A percentile compares a stretch with the other conserved stretches of the same genome.
Conservation (phyloP, 2,329 filamentous ascomycete genomes). For the Tolypocladium amazonense region DNA sequence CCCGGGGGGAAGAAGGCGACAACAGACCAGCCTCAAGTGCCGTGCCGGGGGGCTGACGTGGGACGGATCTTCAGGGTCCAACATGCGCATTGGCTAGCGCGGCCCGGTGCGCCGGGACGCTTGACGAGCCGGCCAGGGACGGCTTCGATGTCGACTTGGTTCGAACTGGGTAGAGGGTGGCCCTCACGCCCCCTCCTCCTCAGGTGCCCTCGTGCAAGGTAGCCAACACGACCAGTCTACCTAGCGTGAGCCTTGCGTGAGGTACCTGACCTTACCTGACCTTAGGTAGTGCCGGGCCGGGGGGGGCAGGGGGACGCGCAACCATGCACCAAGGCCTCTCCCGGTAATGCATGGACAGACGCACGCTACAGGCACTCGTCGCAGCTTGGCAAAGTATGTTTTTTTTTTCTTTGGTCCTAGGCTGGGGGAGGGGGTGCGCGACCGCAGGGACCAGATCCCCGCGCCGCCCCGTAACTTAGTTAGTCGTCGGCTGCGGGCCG, state of each 20-base stretch:
- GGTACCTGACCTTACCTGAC: too few relatives aligned
- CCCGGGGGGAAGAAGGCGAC: too few relatives aligned
- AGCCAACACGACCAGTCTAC: not conserved
- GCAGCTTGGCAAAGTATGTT: not conserved
- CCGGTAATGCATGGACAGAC: not conserved
- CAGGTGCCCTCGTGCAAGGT: not conserved
- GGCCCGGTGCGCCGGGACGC: not conserved
- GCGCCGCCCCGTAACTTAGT: too few relatives aligned
- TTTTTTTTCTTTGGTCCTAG: not conserved
- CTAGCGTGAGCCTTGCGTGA: not conserved
- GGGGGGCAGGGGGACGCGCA: not conserved
- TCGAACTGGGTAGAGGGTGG: slow-evolving; percentile 1
- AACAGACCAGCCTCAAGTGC: too few relatives aligned
- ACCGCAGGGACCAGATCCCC: too few relatives aligned
- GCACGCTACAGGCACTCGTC: not conserved
- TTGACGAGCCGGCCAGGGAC: too few relatives aligned
- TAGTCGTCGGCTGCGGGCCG: too few relatives aligned
- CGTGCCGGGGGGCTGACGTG: too few relatives aligned
- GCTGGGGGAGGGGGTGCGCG: not conserved
- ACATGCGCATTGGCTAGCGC: not conserved
- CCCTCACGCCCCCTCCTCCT: slow-evolving; percentile 2
- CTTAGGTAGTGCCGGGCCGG: not conserved
- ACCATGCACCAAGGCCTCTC: not conserved
- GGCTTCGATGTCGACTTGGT: not conserved
- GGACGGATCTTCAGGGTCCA: not conserved